Evolutionary conservation across 2,329 filamentous ascomycete species (phyloP).

Genomic region (Pestalotiopsis sp.): DNA sequence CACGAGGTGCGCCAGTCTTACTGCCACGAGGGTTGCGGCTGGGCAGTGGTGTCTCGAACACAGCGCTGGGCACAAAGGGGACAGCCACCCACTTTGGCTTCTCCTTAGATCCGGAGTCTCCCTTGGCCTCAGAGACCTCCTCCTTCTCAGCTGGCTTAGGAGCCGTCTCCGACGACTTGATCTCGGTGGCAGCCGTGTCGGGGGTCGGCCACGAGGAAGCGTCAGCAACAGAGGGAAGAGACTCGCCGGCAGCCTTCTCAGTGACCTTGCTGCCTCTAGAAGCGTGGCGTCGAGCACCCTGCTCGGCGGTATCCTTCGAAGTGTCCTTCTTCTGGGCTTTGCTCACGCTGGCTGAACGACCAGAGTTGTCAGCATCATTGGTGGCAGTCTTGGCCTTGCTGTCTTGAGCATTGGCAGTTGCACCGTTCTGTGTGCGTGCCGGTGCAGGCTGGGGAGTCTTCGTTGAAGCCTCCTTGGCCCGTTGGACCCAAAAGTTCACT

Average conservation of each 20-base stretch:
- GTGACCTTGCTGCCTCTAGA: constrained; percentile 47
- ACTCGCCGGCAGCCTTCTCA: constrained; percentile 32
- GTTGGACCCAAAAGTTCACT: constrained; percentile 87
- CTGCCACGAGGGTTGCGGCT: constrained; percentile 54
- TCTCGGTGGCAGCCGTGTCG: constrained; percentile 75
- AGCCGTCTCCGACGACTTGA: constrained; percentile 71
- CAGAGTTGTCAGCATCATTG: constrained; percentile 9
- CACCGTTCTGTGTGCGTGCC: not conserved
- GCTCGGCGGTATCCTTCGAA: constrained; percentile 41
- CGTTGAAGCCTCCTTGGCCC: constrained; percentile 33
- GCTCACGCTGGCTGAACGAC: constrained; percentile 26
- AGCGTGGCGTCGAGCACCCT: constrained; percentile 39
- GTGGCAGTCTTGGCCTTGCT: constrained; percentile 16
- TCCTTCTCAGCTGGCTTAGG: constrained; percentile 59
- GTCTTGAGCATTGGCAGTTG: constrained; percentile 17
- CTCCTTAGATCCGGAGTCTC: constrained; percentile 53
- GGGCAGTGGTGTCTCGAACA: constrained; percentile 82
- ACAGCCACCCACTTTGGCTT: constrained; percentile 89
- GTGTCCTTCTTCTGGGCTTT: constrained; percentile 49
- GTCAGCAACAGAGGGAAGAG: constrained; percentile 71
- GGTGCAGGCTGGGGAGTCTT: constrained; percentile 3
- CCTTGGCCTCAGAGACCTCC: constrained; percentile 62
- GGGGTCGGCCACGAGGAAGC: constrained; percentile 88
- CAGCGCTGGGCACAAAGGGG: constrained; percentile 80
- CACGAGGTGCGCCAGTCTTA: constrained; percentile 27